These are phyloP conservation scores for Sporothrix schenckii DNA, from an alignment of 2,329 filamentous ascomycete species.

Conservation along the genomic window DNA sequence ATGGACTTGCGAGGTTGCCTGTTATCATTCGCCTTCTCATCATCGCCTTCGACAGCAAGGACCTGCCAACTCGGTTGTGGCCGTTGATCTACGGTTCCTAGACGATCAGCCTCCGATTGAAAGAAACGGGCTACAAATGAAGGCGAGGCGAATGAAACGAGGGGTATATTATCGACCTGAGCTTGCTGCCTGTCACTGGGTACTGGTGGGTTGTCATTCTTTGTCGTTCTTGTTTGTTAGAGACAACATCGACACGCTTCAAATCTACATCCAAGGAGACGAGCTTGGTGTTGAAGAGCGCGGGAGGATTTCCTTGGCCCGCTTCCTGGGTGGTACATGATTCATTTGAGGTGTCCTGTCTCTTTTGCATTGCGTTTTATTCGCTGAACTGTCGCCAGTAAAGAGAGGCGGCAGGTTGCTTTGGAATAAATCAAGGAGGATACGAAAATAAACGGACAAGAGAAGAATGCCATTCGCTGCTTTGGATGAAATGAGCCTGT, in stretches of 20 bases:
- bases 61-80: slow-evolving; percentile 13
- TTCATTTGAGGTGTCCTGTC: not conserved
- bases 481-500: not conserved
- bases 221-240: not conserved
- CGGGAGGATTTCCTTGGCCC: slow-evolving; percentile 20
- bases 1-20: not conserved
- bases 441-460: not conserved
- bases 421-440: not conserved
- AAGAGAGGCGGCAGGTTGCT: not conserved
- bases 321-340: not conserved
- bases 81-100: slow-evolving; percentile 24
- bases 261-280: not conserved
- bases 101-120: slow-evolving; percentile 20
- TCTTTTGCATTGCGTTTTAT: slow-evolving; percentile 17
- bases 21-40: not conserved
- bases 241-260: not conserved
- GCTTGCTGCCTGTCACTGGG: not conserved
- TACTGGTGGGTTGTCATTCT: not conserved
- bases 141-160: not conserved
- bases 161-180: not conserved
- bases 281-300: not conserved
- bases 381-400: slow-evolving; percentile 27
- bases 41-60: not conserved
- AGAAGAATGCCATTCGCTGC: not conserved
- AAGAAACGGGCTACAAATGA: slow-evolving; percentile 22